Evolutionary conservation across 106 monocot species (phyloP).

Genomic region (Allium cepa): DNA sequence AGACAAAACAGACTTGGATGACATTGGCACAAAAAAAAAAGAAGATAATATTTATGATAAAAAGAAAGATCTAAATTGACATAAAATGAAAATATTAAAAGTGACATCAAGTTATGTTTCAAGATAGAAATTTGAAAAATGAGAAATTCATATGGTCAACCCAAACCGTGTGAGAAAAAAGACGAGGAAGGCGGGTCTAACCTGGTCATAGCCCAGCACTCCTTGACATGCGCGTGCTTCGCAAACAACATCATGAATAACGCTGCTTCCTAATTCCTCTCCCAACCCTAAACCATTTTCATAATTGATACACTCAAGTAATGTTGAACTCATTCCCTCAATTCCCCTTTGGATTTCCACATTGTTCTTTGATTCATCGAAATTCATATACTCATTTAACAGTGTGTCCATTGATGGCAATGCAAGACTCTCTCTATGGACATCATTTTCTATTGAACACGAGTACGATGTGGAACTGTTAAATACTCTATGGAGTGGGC

Average conservation of each 20-base stretch:
- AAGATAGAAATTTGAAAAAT: no score
- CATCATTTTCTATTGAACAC: not conserved
- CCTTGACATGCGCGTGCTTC: not conserved
- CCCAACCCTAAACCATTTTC: not conserved
- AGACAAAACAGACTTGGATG: not conserved
- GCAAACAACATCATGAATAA: not conserved
- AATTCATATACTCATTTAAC: slow-evolving; percentile 9
- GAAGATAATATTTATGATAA: no score
- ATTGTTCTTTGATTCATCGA: not conserved
- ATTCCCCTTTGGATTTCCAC: not conserved
- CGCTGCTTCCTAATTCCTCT: slow-evolving; percentile 1
- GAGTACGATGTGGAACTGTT: slow-evolving; percentile 8
- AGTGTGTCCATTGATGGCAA: slow-evolving; percentile 9
- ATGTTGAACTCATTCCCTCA: slow-evolving; percentile 6
- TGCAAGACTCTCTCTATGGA: slow-evolving; percentile 2
- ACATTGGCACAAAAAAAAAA: no score
- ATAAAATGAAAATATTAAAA: no score
- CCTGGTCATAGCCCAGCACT: not conserved
- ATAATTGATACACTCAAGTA: slow-evolving; percentile 24
- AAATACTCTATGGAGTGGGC: slow-evolving; percentile 25
- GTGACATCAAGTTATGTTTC: no score
- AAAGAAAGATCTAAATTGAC: no score
- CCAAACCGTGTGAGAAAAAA: no score
- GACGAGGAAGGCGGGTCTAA: not conserved
- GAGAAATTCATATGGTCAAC: no score